A percentile compares a stretch with the other conserved stretches of the same genome.
Evolutionary conservation across 306 rosid genomes (phyloP).

Genomic region (Acmispon strigosus): DNA sequence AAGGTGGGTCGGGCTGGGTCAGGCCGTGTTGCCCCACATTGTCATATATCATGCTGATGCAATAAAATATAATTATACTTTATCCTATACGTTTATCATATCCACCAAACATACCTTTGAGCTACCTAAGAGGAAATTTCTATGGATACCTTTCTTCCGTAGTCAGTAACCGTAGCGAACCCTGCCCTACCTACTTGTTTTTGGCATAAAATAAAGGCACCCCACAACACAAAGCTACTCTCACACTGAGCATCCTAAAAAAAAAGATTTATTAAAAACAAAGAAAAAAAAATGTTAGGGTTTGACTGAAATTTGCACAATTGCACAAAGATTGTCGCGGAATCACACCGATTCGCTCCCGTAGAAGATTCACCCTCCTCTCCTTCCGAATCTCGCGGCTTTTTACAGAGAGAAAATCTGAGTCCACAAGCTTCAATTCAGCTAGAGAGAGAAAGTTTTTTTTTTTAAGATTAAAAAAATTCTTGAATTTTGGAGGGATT

Average conservation of each 20-base stretch:
- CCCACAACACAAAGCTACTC: too few species aligned
- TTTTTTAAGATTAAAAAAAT: constrained; percentile 2
- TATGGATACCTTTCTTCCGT: too few species aligned
- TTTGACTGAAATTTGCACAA: constrained; percentile 49
- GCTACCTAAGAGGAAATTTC: too few species aligned
- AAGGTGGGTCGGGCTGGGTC: too few species aligned
- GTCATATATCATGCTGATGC: too few species aligned
- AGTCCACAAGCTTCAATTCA: neutral
- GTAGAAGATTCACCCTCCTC: constrained; percentile 25
- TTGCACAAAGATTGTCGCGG: constrained; percentile 31
- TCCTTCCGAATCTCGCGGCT: constrained; percentile 35
- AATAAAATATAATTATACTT: too few species aligned
- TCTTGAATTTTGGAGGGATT: constrained; percentile 39
- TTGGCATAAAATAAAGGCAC: too few species aligned
- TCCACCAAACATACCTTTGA: too few species aligned
- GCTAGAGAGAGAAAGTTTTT: constrained; percentile 4
- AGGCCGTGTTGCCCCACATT: too few species aligned
- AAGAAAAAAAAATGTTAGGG: constrained; percentile 41
- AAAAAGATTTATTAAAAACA: neutral
- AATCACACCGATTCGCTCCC: constrained; percentile 46
- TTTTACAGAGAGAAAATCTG: constrained; percentile 41
- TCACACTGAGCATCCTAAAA: too few species aligned
- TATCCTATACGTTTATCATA: too few species aligned
- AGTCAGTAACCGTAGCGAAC: neutral
- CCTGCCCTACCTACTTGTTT: too few species aligned